A percentile compares a stretch with the other conserved stretches of the same genome.
These are phyloP conservation scores for Phaeodactylum tricornutum DNA, from an alignment of 108 stramenopile species.

Conservation along the genomic window DNA sequence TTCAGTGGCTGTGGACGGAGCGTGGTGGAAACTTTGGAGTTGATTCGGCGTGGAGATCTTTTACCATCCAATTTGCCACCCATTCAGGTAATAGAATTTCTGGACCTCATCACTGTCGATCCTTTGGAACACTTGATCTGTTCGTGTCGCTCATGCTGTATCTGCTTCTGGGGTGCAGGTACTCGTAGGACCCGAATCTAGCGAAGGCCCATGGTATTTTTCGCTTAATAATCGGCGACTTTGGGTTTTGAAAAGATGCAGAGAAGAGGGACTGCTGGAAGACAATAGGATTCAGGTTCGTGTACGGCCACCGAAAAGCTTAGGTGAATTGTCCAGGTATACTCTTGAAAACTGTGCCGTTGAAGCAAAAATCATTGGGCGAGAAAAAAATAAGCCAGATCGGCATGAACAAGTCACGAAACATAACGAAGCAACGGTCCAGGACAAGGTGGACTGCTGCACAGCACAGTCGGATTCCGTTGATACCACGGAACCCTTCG, in stretches of 20 bases:
- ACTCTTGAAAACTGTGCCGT: conserved; percentile 63
- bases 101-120: background rate
- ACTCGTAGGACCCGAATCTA: conserved; percentile 45
- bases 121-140: background rate
- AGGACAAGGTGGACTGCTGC: too few relatives aligned
- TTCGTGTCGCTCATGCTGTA: background rate
- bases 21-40: conserved; percentile 61
- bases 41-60: conserved; percentile 55
- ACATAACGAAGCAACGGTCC: too few relatives aligned
- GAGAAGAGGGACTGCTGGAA: conserved; percentile 46
- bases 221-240: conserved; percentile 87
- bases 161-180: conserved; percentile 19
- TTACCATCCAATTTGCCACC: conserved; percentile 61
- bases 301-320: conserved; percentile 54
- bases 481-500: too few relatives aligned
- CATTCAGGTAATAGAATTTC: conserved; percentile 52
- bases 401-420: too few relatives aligned
- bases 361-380: conserved; percentile 46
- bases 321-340: conserved; percentile 49
- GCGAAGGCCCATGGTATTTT: conserved; percentile 78
- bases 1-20: conserved; percentile 87
- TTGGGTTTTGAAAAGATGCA: conserved; percentile 82
- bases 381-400: background rate
- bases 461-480: too few relatives aligned
- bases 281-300: conserved; percentile 43